Conservation (phyloP, 148 eudicot species). For the Euryodendron excelsum region DNA sequence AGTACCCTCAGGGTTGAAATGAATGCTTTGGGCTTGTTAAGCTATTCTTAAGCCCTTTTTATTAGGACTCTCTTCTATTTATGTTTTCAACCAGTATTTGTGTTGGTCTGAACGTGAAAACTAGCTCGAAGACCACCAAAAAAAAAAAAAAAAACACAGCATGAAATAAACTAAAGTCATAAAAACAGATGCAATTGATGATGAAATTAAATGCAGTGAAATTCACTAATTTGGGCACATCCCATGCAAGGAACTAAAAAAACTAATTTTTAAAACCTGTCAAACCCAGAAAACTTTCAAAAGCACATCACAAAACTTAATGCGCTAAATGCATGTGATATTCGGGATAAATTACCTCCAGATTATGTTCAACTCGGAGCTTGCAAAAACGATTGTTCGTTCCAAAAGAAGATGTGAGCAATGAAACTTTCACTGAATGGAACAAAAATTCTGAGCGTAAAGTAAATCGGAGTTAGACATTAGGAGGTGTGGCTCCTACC, state of each 20-base stretch:
- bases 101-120: no score
- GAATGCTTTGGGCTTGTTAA: no score
- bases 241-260: no score
- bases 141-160: no score
- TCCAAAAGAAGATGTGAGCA: no score
- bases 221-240: not conserved
- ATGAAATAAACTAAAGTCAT: not conserved
- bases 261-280: no score
- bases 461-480: not conserved
- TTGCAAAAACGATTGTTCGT: no score
- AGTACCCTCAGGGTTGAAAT: no score
- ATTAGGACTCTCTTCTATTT: no score
- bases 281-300: not conserved
- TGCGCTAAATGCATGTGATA: not conserved
- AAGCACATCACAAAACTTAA: constrained; percentile 1
- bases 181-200: not conserved
- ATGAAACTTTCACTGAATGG: not conserved
- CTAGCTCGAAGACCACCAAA: no score
- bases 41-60: no score
- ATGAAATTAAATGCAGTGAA: not conserved
- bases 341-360: not conserved
- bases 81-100: no score
- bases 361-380: not conserved
- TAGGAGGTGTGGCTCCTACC: not conserved
- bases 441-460: not conserved